Percentiles rank a stretch among this genome's conserved stretches.
These are phyloP conservation scores for Cyclotella sp. DNA, from an alignment of 108 stramenopile genomes.

Conservation along the genomic window DNA sequence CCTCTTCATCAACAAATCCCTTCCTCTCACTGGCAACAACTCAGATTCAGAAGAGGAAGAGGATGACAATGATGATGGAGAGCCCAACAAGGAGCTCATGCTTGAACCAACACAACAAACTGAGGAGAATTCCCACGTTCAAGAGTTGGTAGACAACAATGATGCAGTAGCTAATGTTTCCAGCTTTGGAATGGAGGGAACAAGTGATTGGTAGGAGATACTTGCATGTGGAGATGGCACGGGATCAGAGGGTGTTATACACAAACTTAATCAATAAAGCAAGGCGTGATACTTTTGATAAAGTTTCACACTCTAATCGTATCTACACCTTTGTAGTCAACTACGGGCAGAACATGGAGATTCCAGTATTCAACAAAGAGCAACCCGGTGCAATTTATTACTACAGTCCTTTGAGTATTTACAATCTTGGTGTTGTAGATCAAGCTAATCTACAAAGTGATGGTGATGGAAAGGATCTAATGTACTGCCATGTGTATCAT, in stretches of 20 bases:
- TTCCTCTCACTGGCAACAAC: not conserved
- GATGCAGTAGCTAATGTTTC: not conserved
- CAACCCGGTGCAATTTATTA: constrained; percentile 37
- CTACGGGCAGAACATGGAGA: constrained; percentile 38
- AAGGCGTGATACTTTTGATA: not conserved
- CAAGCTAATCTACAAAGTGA: no score
- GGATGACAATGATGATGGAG: constrained; percentile 2
- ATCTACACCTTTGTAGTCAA: constrained; percentile 1
- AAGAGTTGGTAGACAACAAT: not conserved
- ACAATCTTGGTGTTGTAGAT: constrained; percentile 27
- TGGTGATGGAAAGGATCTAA: not conserved
- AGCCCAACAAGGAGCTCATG: not conserved
- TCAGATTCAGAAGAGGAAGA: not conserved
- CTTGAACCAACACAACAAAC: not conserved
- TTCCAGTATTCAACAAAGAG: constrained; percentile 23
- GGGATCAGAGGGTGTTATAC: not conserved
- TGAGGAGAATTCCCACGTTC: not conserved
- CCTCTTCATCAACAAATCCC: no score
- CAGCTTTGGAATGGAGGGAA: not conserved
- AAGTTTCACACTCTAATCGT: not conserved
- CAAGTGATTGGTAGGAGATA: constrained; percentile 2
- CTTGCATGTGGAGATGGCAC: constrained; percentile 4
- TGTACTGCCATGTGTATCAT: constrained; percentile 19
- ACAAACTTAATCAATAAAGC: not conserved
- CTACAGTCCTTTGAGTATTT: constrained; percentile 29